Percentiles rank a stretch among this genome's conserved stretches.
phyloP scores from a whole-genome alignment of 1,284 basidiomycete genomes.

The Prillingera fragicola region DNA sequence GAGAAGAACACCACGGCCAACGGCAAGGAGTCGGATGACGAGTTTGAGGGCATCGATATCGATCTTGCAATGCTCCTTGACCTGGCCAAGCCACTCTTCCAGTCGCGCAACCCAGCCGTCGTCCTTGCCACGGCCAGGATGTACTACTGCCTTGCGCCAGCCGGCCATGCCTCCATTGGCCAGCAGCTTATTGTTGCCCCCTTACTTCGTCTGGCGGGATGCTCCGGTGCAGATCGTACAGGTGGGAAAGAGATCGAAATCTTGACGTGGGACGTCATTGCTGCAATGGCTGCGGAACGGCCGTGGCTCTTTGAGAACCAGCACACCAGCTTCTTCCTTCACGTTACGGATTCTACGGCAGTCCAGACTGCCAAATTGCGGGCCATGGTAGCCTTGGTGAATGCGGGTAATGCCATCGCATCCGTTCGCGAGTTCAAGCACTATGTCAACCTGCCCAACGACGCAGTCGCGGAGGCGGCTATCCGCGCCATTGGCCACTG shows the following conservation, averaged over 20 bases:
- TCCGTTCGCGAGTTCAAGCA: slow-evolving; percentile 79
- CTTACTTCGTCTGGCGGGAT: slow-evolving; percentile 39
- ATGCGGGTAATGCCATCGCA: slow-evolving; percentile 60
- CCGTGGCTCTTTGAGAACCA: slow-evolving; percentile 61
- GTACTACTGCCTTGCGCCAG: slow-evolving; percentile 67
- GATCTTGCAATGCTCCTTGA: slow-evolving; percentile 67
- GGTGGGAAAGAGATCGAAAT: slow-evolving; percentile 61
- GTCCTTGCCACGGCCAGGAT: slow-evolving; percentile 65
- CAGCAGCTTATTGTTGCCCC: slow-evolving; percentile 39
- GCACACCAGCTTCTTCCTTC: slow-evolving; percentile 63
- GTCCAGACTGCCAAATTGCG: slow-evolving; percentile 70
- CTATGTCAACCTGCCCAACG: slow-evolving; percentile 67
- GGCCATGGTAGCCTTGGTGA: slow-evolving; percentile 62
- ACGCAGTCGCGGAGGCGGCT: slow-evolving; percentile 62
- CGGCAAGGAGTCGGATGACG: slow-evolving; percentile 26
- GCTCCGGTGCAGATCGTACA: slow-evolving; percentile 54
- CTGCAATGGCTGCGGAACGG: slow-evolving; percentile 57
- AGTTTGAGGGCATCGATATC: slow-evolving; percentile 61
- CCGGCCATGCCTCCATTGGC: slow-evolving; percentile 35
- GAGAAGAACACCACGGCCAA: slow-evolving; percentile 1
- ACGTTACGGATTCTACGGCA: slow-evolving; percentile 59
- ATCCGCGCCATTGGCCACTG: slow-evolving; percentile 72
- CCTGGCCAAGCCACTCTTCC: slow-evolving; percentile 67
- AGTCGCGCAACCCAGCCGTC: slow-evolving; percentile 79
- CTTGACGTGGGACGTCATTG: slow-evolving; percentile 65